Evolutionary conservation across 2,329 filamentous ascomycete species (phyloP).

Genomic region (Aspergillus sp.): DNA sequence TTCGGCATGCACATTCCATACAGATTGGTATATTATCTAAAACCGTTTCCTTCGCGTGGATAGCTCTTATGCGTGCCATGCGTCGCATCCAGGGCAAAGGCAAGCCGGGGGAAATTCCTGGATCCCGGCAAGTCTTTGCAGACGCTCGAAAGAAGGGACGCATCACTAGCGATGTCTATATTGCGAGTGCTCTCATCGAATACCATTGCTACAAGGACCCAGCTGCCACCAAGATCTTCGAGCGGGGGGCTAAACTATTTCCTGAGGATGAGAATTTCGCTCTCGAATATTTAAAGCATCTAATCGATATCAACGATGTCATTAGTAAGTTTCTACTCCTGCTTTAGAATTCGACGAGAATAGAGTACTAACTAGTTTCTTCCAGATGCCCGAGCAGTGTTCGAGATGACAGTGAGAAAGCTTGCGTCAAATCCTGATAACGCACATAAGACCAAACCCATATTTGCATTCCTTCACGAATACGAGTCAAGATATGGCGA

Average conservation of each 20-base stretch:
- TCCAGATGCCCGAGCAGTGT: conserved; percentile 89
- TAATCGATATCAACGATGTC: conserved; percentile 87
- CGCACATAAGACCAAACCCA: conserved; percentile 72
- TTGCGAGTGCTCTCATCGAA: conserved; percentile 88
- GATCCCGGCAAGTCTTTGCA: conserved; percentile 82
- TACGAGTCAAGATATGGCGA: conserved; percentile 96
- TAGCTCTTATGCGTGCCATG: conserved; percentile 89
- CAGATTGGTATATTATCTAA: conserved; percentile 76
- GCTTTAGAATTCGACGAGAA: background rate
- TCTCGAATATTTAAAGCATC: conserved; percentile 91
- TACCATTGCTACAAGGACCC: conserved; percentile 94
- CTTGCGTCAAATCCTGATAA: conserved; percentile 75
- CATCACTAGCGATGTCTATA: conserved; percentile 91
- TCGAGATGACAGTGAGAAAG: conserved; percentile 87
- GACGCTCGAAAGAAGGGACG: conserved; percentile 85
- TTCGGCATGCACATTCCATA: conserved; percentile 65
- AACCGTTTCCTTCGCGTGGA: conserved; percentile 91
- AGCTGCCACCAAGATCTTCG: conserved; percentile 91
- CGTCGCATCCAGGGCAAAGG: conserved; percentile 86
- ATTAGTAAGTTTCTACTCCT: conserved; percentile 66
- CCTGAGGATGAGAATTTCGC: conserved; percentile 92
- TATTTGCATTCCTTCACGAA: conserved; percentile 90
- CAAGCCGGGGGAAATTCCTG: conserved; percentile 66
- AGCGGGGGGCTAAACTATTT: conserved; percentile 88
- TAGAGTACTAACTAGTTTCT: conserved; percentile 14